Evolutionary conservation across 192 early-diverging fungal genomes (phyloP), one percentile per base, ranked within the genome.

Genomic region (Chytriomyces confervae): DNA sequence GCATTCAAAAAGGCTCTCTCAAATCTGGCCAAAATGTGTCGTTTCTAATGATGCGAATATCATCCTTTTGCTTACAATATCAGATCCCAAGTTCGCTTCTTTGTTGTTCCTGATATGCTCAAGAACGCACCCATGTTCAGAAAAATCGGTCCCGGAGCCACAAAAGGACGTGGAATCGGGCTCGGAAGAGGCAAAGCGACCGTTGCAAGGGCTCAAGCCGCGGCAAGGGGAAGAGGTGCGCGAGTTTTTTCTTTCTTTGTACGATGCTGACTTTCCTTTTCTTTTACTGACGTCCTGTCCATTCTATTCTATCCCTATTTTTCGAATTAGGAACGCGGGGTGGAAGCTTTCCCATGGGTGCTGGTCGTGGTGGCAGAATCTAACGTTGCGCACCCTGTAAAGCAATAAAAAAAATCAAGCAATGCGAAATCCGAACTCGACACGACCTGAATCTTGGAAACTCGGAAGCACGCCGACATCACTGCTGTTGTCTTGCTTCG

Each of bases 101-200:
- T 98, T 74, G 92, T 98, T 47, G 96, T 97, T 23, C 97, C 97
- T 29, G 97, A 99, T 82, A 99, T 99, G 96, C 90, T 99, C 49
- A 97, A 97, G 87, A 98, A 99, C 80, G 97, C 97, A 44, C 96
- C 97, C 62, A 97, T 99, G 96, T 98, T 99, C 86, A 95, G 96
- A 87, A 88, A 89, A 67, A 90, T 96, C 64, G 95, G 92, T 18
- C 94, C 95, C 23, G 91, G 91, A 27, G 89, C 89, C 57, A 82
- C 87, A 82, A 94, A 92, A 76, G 94, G 94, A 60, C 89, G 90
- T 81, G 94, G 94, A n/a, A 92, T 95, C 50, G 94, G 94, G 76
- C 80, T 94, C 61, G 92, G 92, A 43, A 82, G 92, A 80, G 94
- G 94, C 49, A 92, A 90, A 80, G 94, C 94, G 46, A 95, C 94